phyloP scores from a whole-genome alignment of 371 early-diverging fungal genomes.

The Chytridiales sp. region DNA sequence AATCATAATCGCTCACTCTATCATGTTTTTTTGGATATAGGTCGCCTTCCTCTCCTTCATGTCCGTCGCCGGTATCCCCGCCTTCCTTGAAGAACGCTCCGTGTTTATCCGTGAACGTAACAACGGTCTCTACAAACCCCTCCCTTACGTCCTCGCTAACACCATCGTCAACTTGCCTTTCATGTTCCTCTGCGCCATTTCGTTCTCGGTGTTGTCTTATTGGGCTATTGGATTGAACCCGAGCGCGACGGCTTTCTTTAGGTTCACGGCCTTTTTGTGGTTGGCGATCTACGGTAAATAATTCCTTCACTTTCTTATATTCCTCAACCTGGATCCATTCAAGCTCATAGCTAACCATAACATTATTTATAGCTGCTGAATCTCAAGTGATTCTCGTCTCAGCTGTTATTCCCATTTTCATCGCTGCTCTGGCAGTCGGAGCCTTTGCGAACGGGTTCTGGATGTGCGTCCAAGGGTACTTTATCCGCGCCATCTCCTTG shows the following conservation, averaged over 20 bases:
- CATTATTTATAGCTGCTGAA: no score
- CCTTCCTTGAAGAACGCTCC: constrained; percentile 37
- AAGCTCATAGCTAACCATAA: no score
- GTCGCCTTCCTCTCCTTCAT: constrained; percentile 34
- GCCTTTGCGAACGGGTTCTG: constrained; percentile 37
- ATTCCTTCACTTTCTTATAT: no score
- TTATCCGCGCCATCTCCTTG: constrained; percentile 21
- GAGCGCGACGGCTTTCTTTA: constrained; percentile 28
- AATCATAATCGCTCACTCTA: no score
- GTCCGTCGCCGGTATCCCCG: constrained; percentile 41
- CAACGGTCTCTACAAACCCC: constrained; percentile 32
- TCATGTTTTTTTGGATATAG: no score
- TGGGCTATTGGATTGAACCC: constrained; percentile 24
- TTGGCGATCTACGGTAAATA: constrained; percentile 32
- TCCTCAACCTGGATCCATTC: no score
- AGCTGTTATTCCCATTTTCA: constrained; percentile 34
- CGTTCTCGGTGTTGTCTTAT: constrained; percentile 31
- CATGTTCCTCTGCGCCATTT: constrained; percentile 23
- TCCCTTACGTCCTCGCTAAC: constrained; percentile 32
- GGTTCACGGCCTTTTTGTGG: constrained; percentile 31
- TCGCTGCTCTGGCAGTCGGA: constrained; percentile 34
- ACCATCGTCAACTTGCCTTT: constrained; percentile 32
- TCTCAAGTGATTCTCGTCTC: constrained; percentile 31
- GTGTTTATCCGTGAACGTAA: constrained; percentile 35
- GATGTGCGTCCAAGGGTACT: constrained; percentile 37